Conservation (phyloP, 441 rosid genomes). For the Brassica hybrid region DNA sequence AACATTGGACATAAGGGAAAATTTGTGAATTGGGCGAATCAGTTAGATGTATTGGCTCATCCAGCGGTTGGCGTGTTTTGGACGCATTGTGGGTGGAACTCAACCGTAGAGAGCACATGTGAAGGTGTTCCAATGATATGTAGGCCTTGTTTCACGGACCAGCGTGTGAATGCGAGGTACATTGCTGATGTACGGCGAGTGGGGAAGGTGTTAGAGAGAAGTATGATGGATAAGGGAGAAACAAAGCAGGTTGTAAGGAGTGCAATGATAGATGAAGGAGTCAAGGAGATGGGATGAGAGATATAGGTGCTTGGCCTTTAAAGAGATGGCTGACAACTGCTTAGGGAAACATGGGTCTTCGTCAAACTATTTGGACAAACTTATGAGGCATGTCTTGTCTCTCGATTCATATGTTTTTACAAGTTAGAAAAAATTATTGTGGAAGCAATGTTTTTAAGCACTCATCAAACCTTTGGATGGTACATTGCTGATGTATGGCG, state of each 20-base stretch:
- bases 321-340: conserved; percentile 40
- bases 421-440: background rate
- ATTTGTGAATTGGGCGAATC: conserved; percentile 51
- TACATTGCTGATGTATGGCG: conserved; percentile 48
- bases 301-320: conserved; percentile 32
- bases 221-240: conserved; percentile 43
- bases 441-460: background rate
- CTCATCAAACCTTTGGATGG: background rate
- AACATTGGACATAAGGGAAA: conserved; percentile 40
- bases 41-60: conserved; percentile 45
- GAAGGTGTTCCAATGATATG: conserved; percentile 62
- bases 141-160: conserved; percentile 49
- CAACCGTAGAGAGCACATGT: conserved; percentile 44
- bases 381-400: conserved; percentile 38
- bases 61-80: conserved; percentile 37
- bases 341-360: conserved; percentile 48
- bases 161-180: conserved; percentile 46
- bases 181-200: conserved; percentile 47
- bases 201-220: conserved; percentile 42
- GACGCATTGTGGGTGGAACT: conserved; percentile 31
- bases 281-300: conserved; percentile 34
- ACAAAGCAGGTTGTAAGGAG: conserved; percentile 43
- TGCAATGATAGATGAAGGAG: conserved; percentile 42
- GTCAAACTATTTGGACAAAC: conserved; percentile 33
- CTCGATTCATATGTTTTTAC: background rate